A percentile compares a stretch with the other conserved stretches of the same genome.
Conservation (phyloP, 2,329 filamentous ascomycete genomes). For the Venturia oleaginea region DNA sequence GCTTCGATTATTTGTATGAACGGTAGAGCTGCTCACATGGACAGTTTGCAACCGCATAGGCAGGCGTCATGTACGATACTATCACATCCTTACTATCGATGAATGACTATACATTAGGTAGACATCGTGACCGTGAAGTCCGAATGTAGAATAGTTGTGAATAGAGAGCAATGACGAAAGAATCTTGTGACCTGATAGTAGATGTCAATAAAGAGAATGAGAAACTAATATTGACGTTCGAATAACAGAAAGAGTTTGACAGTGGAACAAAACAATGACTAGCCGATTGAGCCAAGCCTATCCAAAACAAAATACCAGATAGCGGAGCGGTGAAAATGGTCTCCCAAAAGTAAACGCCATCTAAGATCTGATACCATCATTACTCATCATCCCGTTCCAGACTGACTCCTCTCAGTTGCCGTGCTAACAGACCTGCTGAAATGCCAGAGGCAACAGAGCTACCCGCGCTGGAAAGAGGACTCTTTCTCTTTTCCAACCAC, state of each 20-base stretch:
- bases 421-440: slow-evolving; percentile 8
- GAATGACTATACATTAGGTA: not conserved
- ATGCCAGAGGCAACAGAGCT: not conserved
- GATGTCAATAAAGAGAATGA: not conserved
- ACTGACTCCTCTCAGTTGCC: slow-evolving; percentile 9
- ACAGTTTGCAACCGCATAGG: not conserved
- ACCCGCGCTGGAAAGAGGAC: not conserved
- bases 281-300: slow-evolving; percentile 1
- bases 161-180: not conserved
- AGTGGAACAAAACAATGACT: not conserved
- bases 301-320: not conserved
- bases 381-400: slow-evolving; percentile 5
- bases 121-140: not conserved
- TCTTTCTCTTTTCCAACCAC: slow-evolving; percentile 4
- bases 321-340: not conserved
- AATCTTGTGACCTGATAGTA: not conserved
- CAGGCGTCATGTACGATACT: not conserved
- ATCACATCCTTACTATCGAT: not conserved
- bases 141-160: not conserved
- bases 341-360: not conserved
- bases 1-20: not conserved
- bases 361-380: not conserved
- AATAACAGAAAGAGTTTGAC: not conserved
- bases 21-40: not conserved
- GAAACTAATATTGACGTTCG: not conserved